Conservation (phyloP, 2,329 filamentous ascomycete genomes). For the Dryadomyces quercivorus region DNA sequence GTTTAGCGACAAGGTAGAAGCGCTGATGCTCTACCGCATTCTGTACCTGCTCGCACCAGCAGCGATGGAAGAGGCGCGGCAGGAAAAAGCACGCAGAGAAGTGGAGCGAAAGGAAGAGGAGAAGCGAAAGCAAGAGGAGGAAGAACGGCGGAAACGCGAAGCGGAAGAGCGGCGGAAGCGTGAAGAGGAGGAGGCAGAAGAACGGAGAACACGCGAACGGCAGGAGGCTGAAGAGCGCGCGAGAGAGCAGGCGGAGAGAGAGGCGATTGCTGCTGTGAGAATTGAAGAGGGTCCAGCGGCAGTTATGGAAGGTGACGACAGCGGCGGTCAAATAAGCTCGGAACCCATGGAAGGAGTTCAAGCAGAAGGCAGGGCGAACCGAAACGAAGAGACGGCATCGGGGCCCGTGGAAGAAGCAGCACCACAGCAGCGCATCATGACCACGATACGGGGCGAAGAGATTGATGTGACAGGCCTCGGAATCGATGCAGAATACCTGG, state of each 20-base stretch:
- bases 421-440: constrained; percentile 50
- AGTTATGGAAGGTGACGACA: constrained; percentile 27
- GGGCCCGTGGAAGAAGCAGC: background rate
- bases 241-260: constrained; percentile 45
- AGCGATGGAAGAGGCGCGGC: constrained; percentile 70
- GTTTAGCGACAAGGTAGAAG: constrained; percentile 56
- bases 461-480: constrained; percentile 90
- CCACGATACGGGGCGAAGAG: constrained; percentile 73
- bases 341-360: constrained; percentile 44
- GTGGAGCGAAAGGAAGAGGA: constrained; percentile 34
- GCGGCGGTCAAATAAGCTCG: constrained; percentile 21
- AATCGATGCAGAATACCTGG: constrained; percentile 88
- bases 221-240: constrained; percentile 58
- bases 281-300: constrained; percentile 19
- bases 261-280: constrained; percentile 33
- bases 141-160: constrained; percentile 42
- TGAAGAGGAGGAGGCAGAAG: constrained; percentile 62
- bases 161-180: constrained; percentile 51
- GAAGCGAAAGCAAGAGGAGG: constrained; percentile 47
- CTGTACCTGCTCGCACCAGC: constrained; percentile 66
- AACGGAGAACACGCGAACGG: constrained; percentile 52
- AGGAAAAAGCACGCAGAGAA: constrained; percentile 48
- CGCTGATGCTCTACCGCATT: constrained; percentile 52
- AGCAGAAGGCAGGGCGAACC: background rate
- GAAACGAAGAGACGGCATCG: background rate